Evolutionary conservation across 768 basidiomycete genomes (phyloP), one percentile per base, ranked within the genome.

Genomic region (Pleurotus giganteus): DNA sequence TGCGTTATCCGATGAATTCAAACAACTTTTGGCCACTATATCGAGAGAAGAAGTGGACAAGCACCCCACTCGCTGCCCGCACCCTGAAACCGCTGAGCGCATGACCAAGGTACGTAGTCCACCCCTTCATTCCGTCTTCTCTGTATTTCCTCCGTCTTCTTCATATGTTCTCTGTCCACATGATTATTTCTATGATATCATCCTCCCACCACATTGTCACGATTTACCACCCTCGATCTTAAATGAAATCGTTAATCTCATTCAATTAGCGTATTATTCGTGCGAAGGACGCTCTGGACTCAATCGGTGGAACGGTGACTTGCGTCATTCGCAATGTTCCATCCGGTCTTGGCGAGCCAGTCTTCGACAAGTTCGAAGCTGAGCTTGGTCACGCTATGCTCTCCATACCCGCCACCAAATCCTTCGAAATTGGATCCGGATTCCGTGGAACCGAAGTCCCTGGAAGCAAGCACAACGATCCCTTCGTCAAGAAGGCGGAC

Each of bases 301-400:
- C 96, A 2, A 95, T 99, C 59, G 97, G 97, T 47, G 97, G 97
- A n/a, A 96, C 92, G 2, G 85, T 98, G 52, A 98, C 94, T 54
- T 98, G 97, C 68, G 91, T 98, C 34, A 90, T 99, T 61, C 89
- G 96, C 41, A 85, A 87, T 54, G 85, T 88, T 2, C 97, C 97
- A 43, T 74, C 87, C 17, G 97, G 97, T 6, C 83, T 98, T 26
- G 97, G 97, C 47, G 97, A 98, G 70, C 97, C 97, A 51, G 89
- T 92, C 47, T 98, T 99, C 71, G 95, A 99, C 82, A 98, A 98
- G 72, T 88, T 98, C 69, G 96, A 97, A 71, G 97, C 97, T 17
- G 83, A 83, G 58, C 86, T 99, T 57, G 96, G 83, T 11, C 97
- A 98, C 67, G 97, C 97, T 6, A 98, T 99, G 96, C 82, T 99